Base-by-base conservation (phyloP, 2,329 filamentous ascomycete genomes). In the Apiospora arundinis region DNA sequence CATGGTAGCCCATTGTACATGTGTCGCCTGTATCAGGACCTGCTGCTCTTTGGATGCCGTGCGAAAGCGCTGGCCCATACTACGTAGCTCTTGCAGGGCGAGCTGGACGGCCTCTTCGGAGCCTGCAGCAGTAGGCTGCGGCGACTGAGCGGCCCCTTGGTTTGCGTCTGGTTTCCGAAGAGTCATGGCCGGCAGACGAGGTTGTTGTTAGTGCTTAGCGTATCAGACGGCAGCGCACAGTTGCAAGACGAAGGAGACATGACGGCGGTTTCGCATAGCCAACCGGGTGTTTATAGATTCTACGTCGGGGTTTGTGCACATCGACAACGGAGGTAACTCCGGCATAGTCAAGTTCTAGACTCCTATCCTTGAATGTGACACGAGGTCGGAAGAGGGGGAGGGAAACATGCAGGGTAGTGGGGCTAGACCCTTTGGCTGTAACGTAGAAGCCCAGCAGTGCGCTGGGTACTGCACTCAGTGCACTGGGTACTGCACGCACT, bases 1-100 rank as follows among this genome's bases (percentile, higher is more conserved):
- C 66, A 68, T 68, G 44, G 44, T n/a, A 48, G 66, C 66, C 66
- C 66, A 68, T 2, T 48, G 44, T 16, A 32, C 25, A 45, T 68
- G 66, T 45, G 66, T 68, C 25, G 44, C 66, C 44, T 48, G 66
- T 21, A 68, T 68, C 18, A 48, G 18, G 44, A 32, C 44, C 44
- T 68, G 66, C 18, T 68, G 66, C 32, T 48, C 46, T 14, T 68
- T 45, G 66, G 66, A 68, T 21, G 66, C 66, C 0, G 46, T 44
- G 66, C 44, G 66, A 16, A 48, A 37, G 5, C 66, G 66, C 25
- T 68, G 25, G 23, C 44, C 66, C 66, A 68, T 68, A 8, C 18
- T 68, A 6, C 66, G 42, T n/a, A 68, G 8, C 16, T 32, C 44
- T 4, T 48, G 7, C 8, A 68, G 42, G 42, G 25, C 46, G 66